Evolutionary conservation across 75 land plant genomes (phyloP).

Genomic region (Picea sitchensis): DNA sequence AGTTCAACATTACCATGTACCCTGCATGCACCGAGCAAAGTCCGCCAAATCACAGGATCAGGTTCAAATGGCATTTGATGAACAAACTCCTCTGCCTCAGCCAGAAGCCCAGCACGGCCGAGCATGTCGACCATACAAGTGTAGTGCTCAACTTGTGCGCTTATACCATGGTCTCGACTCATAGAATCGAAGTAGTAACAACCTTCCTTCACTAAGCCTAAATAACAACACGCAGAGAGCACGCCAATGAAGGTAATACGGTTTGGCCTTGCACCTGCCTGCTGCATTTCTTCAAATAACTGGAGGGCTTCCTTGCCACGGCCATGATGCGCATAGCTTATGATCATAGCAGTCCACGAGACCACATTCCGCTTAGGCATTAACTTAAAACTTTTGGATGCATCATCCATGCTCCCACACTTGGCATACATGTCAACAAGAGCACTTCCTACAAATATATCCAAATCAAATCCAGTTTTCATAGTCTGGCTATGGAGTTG

Average conservation of each 20-base stretch:
- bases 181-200: background rate
- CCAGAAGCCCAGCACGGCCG: background rate
- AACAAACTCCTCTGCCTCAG: background rate
- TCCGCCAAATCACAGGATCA: constrained; percentile 14
- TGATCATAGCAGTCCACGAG: constrained; percentile 68
- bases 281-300: background rate
- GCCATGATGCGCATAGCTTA: constrained; percentile 71
- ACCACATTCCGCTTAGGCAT: constrained; percentile 51
- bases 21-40: constrained; percentile 16
- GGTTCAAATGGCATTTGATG: constrained; percentile 12
- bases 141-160: background rate
- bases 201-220: background rate
- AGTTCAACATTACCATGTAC: constrained; percentile 9
- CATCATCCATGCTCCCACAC: constrained; percentile 49
- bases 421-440: constrained; percentile 75
- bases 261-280: background rate
- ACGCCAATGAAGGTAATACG: background rate
- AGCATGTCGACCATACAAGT: background rate
- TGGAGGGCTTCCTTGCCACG: constrained; percentile 30
- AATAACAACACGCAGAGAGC: background rate
- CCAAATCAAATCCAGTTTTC: constrained; percentile 14
- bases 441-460: constrained; percentile 64
- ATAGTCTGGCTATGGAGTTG: constrained; percentile 45
- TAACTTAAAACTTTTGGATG: constrained; percentile 42
- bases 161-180: background rate